Evolutionary conservation across 176 grass and related monocot genomes (phyloP).

Genomic region (Oryza punctata): DNA sequence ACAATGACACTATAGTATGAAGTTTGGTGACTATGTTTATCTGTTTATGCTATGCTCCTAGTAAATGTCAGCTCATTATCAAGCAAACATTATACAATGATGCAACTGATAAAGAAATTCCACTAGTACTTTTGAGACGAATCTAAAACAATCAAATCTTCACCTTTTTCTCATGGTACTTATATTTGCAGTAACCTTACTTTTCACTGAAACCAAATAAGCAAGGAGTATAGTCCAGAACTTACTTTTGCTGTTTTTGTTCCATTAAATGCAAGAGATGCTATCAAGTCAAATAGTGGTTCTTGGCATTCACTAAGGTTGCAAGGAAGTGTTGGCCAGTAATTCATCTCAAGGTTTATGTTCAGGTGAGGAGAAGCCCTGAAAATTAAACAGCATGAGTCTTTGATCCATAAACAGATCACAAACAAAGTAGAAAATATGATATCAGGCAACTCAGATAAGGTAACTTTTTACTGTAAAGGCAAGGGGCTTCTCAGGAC

Average conservation of each 20-base stretch:
- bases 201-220: constrained; percentile 9
- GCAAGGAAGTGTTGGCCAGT: constrained; percentile 82
- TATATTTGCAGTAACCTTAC: background rate
- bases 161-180: background rate
- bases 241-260: constrained; percentile 82
- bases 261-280: constrained; percentile 75
- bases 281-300: constrained; percentile 78
- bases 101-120: background rate
- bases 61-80: background rate
- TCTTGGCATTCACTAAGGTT: constrained; percentile 89
- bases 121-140: background rate
- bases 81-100: background rate
- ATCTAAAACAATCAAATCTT: background rate
- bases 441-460: background rate
- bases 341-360: constrained; percentile 94
- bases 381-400: constrained; percentile 39
- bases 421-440: constrained; percentile 20
- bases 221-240: background rate
- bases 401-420: constrained; percentile 21
- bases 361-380: constrained; percentile 85
- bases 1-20: background rate
- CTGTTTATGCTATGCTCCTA: constrained; percentile 3
- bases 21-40: background rate
- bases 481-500: background rate
- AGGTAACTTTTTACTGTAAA: background rate